A percentile compares a stretch with the other conserved stretches of the same genome.
phyloP scores from a whole-genome alignment of 164 flowering plant genomes.

The Echeveria elegans region DNA sequence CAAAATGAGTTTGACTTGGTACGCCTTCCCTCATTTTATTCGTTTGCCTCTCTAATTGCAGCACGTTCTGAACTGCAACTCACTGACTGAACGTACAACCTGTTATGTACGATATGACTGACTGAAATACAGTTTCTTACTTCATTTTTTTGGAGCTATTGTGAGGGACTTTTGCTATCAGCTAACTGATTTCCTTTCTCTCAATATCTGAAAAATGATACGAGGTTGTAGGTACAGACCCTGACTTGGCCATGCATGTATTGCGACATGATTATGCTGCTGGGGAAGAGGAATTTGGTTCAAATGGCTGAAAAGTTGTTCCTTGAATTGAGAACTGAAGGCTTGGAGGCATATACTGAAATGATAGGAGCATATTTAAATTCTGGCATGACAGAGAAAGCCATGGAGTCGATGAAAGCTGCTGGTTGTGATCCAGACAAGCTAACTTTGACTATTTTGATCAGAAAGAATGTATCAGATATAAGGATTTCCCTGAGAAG shows the following conservation, averaged over 20 bases:
- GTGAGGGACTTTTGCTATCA: too few species aligned
- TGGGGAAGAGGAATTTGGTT: conserved; percentile 57
- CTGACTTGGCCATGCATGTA: conserved; percentile 47
- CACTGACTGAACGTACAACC: too few species aligned
- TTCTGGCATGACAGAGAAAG: conserved; percentile 49
- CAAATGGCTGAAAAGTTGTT: conserved; percentile 50
- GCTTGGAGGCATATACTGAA: conserved; percentile 57
- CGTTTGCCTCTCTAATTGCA: too few species aligned
- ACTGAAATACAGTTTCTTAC: too few species aligned
- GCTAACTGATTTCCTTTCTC: background rate
- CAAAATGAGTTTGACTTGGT: conserved; percentile 64
- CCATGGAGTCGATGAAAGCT: conserved; percentile 59
- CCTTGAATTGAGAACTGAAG: conserved; percentile 36
- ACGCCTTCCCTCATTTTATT: background rate
- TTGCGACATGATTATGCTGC: conserved; percentile 45
- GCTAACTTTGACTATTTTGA: too few species aligned
- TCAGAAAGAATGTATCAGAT: conserved; percentile 44
- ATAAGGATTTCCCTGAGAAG: conserved; percentile 47
- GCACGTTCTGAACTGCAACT: too few species aligned
- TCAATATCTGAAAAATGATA: conserved; percentile 21
- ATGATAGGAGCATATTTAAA: conserved; percentile 61
- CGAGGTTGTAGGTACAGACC: conserved; percentile 46
- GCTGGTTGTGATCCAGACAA: too few species aligned
- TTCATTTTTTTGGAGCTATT: too few species aligned
- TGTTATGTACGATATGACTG: too few species aligned